Conservation (phyloP, 305 asterid species). For the Fraxinus albicans region DNA sequence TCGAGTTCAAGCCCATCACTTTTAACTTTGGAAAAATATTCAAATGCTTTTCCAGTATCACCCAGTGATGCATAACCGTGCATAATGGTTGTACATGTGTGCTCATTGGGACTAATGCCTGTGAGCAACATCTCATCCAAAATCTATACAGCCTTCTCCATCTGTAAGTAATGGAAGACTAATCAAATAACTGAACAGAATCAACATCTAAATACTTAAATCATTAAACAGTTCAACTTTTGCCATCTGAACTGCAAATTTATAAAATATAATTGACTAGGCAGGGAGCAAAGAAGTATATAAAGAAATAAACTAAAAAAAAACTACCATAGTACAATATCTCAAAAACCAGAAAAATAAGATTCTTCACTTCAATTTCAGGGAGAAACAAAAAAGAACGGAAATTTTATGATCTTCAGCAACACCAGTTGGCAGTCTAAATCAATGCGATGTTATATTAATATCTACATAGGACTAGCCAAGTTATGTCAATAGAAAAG, state of each 20-base stretch:
- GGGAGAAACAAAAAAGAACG: too few relatives aligned
- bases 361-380: neutral
- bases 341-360: neutral
- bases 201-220: neutral
- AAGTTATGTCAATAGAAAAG: too few relatives aligned
- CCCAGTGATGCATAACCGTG: slow-evolving; percentile 94
- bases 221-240: neutral
- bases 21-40: slow-evolving; percentile 76
- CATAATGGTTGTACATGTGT: slow-evolving; percentile 90
- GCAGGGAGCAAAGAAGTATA: too few relatives aligned
- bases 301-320: neutral
- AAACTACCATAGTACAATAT: neutral
- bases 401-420: too few relatives aligned
- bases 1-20: slow-evolving; percentile 85
- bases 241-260: too few relatives aligned
- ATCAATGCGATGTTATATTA: too few relatives aligned
- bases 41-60: slow-evolving; percentile 89
- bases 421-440: too few relatives aligned
- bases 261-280: too few relatives aligned
- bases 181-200: neutral
- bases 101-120: slow-evolving; percentile 76
- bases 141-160: slow-evolving; percentile 77
- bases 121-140: slow-evolving; percentile 87
- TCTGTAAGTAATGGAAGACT: slow-evolving; percentile 38
- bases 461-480: too few relatives aligned